Base-by-base conservation (phyloP, 768 basidiomycete species). In the Lactifluus subvellereus region DNA sequence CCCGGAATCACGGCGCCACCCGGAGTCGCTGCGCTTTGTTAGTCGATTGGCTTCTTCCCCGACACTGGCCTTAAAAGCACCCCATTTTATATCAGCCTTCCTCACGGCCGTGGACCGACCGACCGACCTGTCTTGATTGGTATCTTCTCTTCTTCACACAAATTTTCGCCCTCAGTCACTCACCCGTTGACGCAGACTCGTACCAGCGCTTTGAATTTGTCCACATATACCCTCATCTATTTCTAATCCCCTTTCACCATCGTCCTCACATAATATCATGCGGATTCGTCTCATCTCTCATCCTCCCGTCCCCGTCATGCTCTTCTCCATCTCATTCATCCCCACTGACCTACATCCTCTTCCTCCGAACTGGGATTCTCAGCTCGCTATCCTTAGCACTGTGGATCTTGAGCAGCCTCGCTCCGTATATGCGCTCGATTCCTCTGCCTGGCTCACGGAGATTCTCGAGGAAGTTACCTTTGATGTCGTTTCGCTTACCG, bases 401-500 rank as follows among this genome's bases (percentile, higher is more conserved):
- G 80, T 83, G 40, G 80, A 81, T 32, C 79, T 87, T 45, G 80
- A 84, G 27, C 69, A 78, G 32, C 87, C 84, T 2, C 71, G 72
- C 0, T 75, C 74, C 18, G 72, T 85, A 9, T 85, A 87, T 70
- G 78, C 81, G 37, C 75, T 87, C 50, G 87, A 88, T 75, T 79
- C 79, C 66, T 77, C 84, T 22, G 82, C 80, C 6, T 84, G 83
- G 50, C 72, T 87, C 32, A 77, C 82, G 14, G 78, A 77, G 53
- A 75, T 87, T 40, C 72, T 86, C 35, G 76, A 79, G 49, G 79
- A 87, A 68, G 80, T 90, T n/a, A 74, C 77, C 8, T 85, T 89
- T 73, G 84, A 91, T 69, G 68, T 89, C 56, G 72, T 75, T 10
- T 71, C 70, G 30, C 71, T 73, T 42, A 76, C 77, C 49, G 75